Conservation (phyloP, 1,284 basidiomycete species). For the Cutaneotrichosporon sp. region DNA sequence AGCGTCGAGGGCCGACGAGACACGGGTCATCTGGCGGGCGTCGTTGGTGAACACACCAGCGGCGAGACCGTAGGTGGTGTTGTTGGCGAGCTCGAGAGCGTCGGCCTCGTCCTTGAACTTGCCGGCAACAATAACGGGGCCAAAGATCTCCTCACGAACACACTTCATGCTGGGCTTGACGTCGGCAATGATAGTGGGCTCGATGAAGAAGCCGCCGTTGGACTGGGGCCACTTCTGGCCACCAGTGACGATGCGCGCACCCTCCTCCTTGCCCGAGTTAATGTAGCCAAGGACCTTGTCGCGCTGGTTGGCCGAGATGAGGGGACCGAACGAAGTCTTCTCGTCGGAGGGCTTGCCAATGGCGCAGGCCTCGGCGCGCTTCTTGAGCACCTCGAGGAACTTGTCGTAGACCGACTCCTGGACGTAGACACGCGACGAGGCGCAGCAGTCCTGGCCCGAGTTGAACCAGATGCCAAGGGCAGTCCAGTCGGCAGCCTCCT, state of each 20-base stretch:
- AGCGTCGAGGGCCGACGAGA: constrained; percentile 72
- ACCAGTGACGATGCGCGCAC: constrained; percentile 74
- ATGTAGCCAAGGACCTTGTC: constrained; percentile 87
- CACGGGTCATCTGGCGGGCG: constrained; percentile 76
- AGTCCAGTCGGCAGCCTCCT: constrained; percentile 64
- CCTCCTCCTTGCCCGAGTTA: constrained; percentile 74
- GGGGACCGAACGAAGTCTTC: constrained; percentile 66
- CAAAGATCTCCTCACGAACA: constrained; percentile 50
- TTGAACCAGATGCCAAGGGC: constrained; percentile 39
- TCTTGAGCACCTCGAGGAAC: constrained; percentile 64
- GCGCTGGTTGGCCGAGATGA: constrained; percentile 78
- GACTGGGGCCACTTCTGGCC: constrained; percentile 53
- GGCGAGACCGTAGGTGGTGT: constrained; percentile 77
- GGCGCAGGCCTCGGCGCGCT: constrained; percentile 62
- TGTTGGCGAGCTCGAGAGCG: constrained; percentile 67
- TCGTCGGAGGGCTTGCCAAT: constrained; percentile 71
- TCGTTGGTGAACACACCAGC: constrained; percentile 83
- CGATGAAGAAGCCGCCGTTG: constrained; percentile 42
- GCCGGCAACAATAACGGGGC: constrained; percentile 48
- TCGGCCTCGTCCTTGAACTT: constrained; percentile 48
- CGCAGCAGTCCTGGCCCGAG: constrained; percentile 35
- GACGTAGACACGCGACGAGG: constrained; percentile 58
- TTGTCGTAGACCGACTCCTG: constrained; percentile 75
- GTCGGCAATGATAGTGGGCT: constrained; percentile 47
- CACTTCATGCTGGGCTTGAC: constrained; percentile 33